phyloP scores from a whole-genome alignment of 768 basidiomycete genomes.

The Termitomyces heimii region DNA sequence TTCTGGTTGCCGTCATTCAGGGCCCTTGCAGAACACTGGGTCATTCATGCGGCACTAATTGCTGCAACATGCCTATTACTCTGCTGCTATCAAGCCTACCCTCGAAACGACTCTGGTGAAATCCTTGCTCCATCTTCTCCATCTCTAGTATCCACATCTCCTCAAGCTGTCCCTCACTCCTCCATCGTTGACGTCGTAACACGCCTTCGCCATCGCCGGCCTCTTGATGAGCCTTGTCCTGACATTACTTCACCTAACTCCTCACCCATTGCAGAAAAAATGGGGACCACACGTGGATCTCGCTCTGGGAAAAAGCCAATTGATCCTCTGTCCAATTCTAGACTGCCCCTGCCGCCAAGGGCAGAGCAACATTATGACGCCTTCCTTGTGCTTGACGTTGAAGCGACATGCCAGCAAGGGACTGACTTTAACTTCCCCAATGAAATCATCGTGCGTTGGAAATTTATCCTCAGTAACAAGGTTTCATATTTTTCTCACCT shows the following conservation, averaged over 20 bases:
- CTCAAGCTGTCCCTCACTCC: not conserved
- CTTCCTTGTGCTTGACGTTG: constrained; percentile 86
- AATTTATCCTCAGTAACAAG: not conserved
- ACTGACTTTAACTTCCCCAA: constrained; percentile 82
- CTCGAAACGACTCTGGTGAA: constrained; percentile 5
- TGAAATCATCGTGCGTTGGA: constrained; percentile 81
- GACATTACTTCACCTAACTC: not conserved
- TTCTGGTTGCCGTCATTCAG: constrained; percentile 1
- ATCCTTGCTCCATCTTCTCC: not conserved
- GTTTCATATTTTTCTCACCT: not conserved
- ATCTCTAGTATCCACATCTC: not conserved
- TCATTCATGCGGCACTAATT: constrained; percentile 12
- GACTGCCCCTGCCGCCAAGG: constrained; percentile 9
- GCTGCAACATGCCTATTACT: constrained; percentile 23
- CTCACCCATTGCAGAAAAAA: not conserved
- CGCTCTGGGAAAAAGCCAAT: constrained; percentile 12
- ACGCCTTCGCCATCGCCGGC: constrained; percentile 6
- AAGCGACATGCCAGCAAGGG: constrained; percentile 73
- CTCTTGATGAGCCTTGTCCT: not conserved
- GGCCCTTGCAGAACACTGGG: constrained; percentile 9
- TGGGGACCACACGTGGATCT: constrained; percentile 11
- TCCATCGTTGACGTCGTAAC: constrained; percentile 4
- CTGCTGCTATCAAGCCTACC: constrained; percentile 19
- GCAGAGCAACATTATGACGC: constrained; percentile 55
- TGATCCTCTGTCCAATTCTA: constrained; percentile 6